phyloP scores from a whole-genome alignment of 345 rosid genomes.

The Eucalyptus viminalis region DNA sequence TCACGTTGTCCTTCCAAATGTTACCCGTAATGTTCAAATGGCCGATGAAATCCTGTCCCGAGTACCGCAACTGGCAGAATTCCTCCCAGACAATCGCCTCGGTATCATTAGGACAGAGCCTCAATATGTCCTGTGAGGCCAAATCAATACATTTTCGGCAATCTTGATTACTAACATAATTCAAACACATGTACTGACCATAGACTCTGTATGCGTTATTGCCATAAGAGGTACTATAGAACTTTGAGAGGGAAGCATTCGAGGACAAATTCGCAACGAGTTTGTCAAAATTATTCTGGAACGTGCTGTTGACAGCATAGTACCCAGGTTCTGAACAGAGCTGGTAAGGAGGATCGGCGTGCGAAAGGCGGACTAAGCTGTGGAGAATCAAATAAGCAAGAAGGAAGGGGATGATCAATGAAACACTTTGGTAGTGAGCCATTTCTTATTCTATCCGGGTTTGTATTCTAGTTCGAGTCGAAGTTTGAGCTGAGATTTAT shows the following conservation, averaged over 20 bases:
- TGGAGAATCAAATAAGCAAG: not conserved
- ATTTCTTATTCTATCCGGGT: not conserved
- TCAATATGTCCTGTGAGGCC: constrained; percentile 1
- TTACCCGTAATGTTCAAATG: constrained; percentile 12
- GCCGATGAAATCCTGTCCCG: constrained; percentile 5
- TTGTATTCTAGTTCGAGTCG: not conserved
- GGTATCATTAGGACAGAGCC: not conserved
- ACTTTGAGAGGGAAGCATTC: not conserved
- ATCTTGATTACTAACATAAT: not conserved
- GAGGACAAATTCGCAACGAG: not conserved
- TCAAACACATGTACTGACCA: constrained; percentile 23
- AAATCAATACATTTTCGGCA: constrained; percentile 1
- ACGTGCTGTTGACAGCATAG: not conserved
- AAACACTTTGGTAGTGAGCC: not conserved
- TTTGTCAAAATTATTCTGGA: not conserved
- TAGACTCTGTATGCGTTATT: not conserved
- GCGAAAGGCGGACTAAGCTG: not conserved
- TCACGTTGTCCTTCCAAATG: not conserved
- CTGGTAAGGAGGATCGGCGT: not conserved
- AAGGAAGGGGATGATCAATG: not conserved
- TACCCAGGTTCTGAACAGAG: not conserved
- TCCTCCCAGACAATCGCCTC: constrained; percentile 29
- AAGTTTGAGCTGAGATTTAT: not conserved
- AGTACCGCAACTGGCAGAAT: constrained; percentile 16
- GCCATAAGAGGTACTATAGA: not conserved